These are phyloP conservation scores for Hibiscus syriacus DNA, from an alignment of 345 rosid genomes.

Conservation along the genomic window DNA sequence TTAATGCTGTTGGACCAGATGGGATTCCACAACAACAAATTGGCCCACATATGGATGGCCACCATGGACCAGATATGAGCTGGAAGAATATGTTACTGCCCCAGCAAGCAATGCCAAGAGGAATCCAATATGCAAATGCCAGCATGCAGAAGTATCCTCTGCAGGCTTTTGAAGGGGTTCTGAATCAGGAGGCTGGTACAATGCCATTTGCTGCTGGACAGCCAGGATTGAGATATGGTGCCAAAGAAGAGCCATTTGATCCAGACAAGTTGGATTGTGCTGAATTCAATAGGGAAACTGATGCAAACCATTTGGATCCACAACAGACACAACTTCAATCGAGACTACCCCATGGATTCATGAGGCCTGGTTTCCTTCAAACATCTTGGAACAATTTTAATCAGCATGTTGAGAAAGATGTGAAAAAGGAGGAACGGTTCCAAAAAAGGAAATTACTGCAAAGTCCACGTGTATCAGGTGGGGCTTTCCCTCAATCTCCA, in stretches of 20 bases:
- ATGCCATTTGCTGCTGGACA: conserved; percentile 53
- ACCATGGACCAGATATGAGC: conserved; percentile 55
- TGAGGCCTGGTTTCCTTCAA: conserved; percentile 49
- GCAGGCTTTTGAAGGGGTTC: no score
- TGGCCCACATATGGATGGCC: conserved; percentile 47
- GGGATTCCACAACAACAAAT: conserved; percentile 62
- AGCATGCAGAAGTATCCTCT: conserved; percentile 60
- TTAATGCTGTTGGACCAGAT: conserved; percentile 43
- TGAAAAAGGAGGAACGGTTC: conserved; percentile 70
- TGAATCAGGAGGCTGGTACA: no score
- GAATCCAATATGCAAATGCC: conserved; percentile 47
- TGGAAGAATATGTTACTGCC: no score
- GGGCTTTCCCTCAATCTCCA: conserved; percentile 83
- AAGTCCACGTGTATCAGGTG: conserved; percentile 79
- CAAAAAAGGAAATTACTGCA: conserved; percentile 68
- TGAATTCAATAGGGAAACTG: conserved; percentile 43
- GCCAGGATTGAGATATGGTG: conserved; percentile 44
- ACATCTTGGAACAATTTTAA: no score
- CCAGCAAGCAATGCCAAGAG: conserved; percentile 54
- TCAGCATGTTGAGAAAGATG: conserved; percentile 57
- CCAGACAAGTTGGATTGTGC: conserved; percentile 50
- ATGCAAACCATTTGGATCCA: conserved; percentile 48
- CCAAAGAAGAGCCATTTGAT: conserved; percentile 78
- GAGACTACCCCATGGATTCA: conserved; percentile 45
- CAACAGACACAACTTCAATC: conserved; percentile 52